Base-by-base conservation (phyloP, 2,329 filamentous ascomycete genomes). In the Sporothrix luriei region DNA sequence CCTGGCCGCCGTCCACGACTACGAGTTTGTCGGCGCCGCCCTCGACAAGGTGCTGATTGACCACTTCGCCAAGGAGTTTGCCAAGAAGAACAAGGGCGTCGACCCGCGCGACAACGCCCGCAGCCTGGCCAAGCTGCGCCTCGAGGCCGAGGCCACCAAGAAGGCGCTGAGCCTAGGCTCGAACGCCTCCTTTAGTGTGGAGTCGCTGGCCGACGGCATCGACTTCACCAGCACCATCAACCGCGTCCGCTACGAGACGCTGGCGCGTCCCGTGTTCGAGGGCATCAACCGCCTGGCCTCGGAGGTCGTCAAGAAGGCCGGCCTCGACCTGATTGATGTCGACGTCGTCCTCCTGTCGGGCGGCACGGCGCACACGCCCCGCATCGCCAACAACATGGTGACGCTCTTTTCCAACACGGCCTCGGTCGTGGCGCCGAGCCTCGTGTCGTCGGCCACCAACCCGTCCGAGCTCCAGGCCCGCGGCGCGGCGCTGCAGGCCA, bases 11-110 rank as follows among this genome's bases (percentile, higher is more conserved):
- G 88, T 91, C 40, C 95, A 98, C 83, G 95, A 99, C 84, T 97
- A 97, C 82, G 94, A 98, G 78, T 91, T 94, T 75, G 90, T 92
- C 69, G 95, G 95, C 77, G 85, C 88, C 48, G 89, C 93, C 74
- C 85, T 99, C 70, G 95, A 99, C 83, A 87, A 95, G 79, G 91
- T 94, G 65, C 86, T 99, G 71, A 91, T 97, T 79, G 94, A 99
- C 79, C 90, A 97, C 84, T 97, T 98, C 76, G 91, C 94, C 75
- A 99, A 99, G 86, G 95, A 99, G 82, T 99, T 99, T 83, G 87
- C 95, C 78, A 98, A 99, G 88, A 97, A 97, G 86, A 88, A 98
- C 87, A 90, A 90, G 83, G 81, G 80, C 48, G 88, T 88, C 70
- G 95, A 98, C 80, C 95, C 95, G 26, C 88, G 94, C 75, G 86